Evolutionary conservation across 2,329 filamentous ascomycete genomes (phyloP), one percentile per base, ranked within the genome.

Genomic region (Epichloe hybrida): DNA sequence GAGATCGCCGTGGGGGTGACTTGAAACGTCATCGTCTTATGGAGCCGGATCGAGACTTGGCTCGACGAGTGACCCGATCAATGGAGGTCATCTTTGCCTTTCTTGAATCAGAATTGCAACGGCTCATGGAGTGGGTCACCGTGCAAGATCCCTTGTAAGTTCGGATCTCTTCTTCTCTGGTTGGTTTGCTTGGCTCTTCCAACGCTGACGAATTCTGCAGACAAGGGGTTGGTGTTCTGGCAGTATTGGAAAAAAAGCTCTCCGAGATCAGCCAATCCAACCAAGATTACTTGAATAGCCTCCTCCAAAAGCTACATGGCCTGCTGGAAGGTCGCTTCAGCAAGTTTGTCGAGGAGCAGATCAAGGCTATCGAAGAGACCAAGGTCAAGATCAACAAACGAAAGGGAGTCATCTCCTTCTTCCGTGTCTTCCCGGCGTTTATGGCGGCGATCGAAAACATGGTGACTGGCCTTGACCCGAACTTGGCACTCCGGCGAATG

Each of bases 331-430:
- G 79, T 2, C 79, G 87, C 3, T 96, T 95, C 70, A 82, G 77
- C 54, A 88, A 87, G 55, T 96, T 97, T 59, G 81, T 97, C 8
- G 91, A 97, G 57, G 88, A 95, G 56, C 93, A 98, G 65, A 86
- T 97, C 53, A 86, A 88, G 27, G 90, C 89, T 5, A 95, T 97
- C 56, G 93, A 97, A 68, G 93, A 97, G 54, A 97, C 90, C 39
- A 97, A 97, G 69, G 91, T 98, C 66, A 96, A 96, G 73, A 89
- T 96, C 69, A 96, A 95, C 74, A 97, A 97, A 74, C 85, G 93
- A 58, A 96, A 94, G 70, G 91, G 93, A 11, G 88, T 98, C 51
- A 96, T 97, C 60, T 83, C 84, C 15, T 97, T 97, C 66, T 91
- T 97, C 72, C 86, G 88, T 56, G 84, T 91, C 40, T 97, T 97